A percentile compares a stretch with the other conserved stretches of the same genome.
Evolutionary conservation across 768 basidiomycete species (phyloP).

Genomic region (Cyclocybe aegerita): DNA sequence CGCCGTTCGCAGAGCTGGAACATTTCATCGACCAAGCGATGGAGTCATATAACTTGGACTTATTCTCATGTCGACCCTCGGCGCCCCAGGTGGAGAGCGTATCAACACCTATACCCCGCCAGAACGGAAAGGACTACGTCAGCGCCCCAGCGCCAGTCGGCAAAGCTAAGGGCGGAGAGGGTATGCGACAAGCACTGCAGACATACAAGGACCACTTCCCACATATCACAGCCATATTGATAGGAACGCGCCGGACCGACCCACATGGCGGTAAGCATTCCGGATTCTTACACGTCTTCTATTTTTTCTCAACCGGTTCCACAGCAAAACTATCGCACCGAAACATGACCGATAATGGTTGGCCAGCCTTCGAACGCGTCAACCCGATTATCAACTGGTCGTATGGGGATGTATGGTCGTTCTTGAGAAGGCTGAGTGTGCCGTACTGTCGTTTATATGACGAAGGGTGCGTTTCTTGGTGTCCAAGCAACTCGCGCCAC

Average conservation of each 20-base stretch:
- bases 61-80: slow-evolving; percentile 57
- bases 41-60: slow-evolving; percentile 67
- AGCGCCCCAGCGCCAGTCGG: slow-evolving; percentile 38
- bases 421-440: slow-evolving; percentile 69
- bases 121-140: slow-evolving; percentile 18
- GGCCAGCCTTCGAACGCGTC: slow-evolving; percentile 88
- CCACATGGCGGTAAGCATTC: slow-evolving; percentile 84
- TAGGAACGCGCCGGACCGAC: slow-evolving; percentile 88
- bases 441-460: slow-evolving; percentile 92
- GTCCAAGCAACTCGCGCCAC: background rate
- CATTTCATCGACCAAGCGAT: slow-evolving; percentile 71
- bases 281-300: background rate
- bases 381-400: slow-evolving; percentile 97
- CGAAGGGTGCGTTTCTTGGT: slow-evolving; percentile 62
- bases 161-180: slow-evolving; percentile 58
- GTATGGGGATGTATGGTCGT: slow-evolving; percentile 88
- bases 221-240: slow-evolving; percentile 75
- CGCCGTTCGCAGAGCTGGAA: slow-evolving; percentile 85
- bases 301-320: slow-evolving; percentile 1
- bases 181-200: slow-evolving; percentile 79
- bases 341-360: slow-evolving; percentile 83
- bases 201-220: slow-evolving; percentile 68
- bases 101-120: slow-evolving; percentile 31
- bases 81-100: slow-evolving; percentile 48
- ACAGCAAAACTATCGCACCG: slow-evolving; percentile 70